Conservation (phyloP, 805 yeast species). For the Candida berthetii region DNA sequence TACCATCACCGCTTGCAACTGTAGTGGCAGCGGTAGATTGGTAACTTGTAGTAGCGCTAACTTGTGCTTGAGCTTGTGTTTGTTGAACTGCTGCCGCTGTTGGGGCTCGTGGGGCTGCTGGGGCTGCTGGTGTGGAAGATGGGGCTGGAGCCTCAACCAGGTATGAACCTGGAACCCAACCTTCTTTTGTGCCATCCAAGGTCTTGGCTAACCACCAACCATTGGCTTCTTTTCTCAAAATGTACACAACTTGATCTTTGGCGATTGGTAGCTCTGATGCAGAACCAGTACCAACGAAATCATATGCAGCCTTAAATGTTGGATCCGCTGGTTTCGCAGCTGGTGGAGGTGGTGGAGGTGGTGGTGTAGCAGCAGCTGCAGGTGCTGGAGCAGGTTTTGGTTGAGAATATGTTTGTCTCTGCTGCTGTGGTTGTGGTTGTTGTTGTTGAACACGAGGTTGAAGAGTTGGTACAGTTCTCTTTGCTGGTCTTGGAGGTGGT, state of each 20-base stretch:
- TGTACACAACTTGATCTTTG: slow-evolving; percentile 70
- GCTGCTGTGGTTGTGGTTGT: slow-evolving; percentile 19
- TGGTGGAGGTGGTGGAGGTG: slow-evolving; percentile 75
- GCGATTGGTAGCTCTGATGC: slow-evolving; percentile 75
- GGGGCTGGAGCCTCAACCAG: slow-evolving; percentile 52
- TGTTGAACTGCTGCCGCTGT: slow-evolving; percentile 28
- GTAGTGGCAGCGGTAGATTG: slow-evolving; percentile 11
- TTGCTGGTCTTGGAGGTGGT: slow-evolving; percentile 16
- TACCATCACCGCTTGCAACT: slow-evolving; percentile 15
- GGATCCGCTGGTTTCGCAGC: slow-evolving; percentile 61
- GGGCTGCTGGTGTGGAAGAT: slow-evolving; percentile 24
- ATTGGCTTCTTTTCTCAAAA: slow-evolving; percentile 67
- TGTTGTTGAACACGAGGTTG: slow-evolving; percentile 21
- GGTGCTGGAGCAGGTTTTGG: slow-evolving; percentile 78
- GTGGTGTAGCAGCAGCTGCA: slow-evolving; percentile 43
- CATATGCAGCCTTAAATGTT: slow-evolving; percentile 79
- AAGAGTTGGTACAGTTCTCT: slow-evolving; percentile 19
- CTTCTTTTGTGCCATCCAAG: slow-evolving; percentile 71
- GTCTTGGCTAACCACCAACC: slow-evolving; percentile 94
- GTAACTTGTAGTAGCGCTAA: slow-evolving; percentile 11
- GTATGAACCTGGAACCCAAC: slow-evolving; percentile 98
- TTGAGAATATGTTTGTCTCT: slow-evolving; percentile 33
- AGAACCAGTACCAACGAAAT: slow-evolving; percentile 80
- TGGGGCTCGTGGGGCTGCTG: slow-evolving; percentile 30
- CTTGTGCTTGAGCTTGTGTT: slow-evolving; percentile 15